phyloP scores from a whole-genome alignment of 75 land plant genomes.

The Ceratopteris richardii region DNA sequence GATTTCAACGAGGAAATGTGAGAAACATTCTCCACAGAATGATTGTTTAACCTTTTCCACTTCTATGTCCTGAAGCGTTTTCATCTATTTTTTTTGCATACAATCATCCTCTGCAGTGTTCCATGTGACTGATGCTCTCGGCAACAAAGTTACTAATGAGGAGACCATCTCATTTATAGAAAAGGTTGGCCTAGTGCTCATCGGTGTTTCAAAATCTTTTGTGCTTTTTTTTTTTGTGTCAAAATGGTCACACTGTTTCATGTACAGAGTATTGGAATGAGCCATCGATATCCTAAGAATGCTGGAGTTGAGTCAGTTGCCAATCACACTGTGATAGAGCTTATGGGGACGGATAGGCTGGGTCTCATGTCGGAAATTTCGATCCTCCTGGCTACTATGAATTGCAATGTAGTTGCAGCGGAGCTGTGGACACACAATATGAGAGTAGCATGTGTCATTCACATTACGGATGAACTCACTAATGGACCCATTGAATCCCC shows the following conservation, averaged over 20 bases:
- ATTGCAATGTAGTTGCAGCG: conserved; percentile 73
- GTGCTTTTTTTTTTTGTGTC: neutral
- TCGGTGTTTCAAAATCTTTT: neutral
- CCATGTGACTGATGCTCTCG: conserved; percentile 73
- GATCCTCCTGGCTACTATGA: conserved; percentile 52
- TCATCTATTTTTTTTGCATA: no score
- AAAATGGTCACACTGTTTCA: neutral
- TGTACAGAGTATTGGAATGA: neutral
- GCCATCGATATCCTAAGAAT: conserved; percentile 6
- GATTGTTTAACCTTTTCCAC: no score
- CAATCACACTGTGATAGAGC: conserved; percentile 65
- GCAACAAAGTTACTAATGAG: conserved; percentile 54
- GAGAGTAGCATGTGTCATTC: conserved; percentile 65
- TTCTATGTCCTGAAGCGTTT: no score
- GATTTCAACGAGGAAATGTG: no score
- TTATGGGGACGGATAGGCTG: conserved; percentile 74
- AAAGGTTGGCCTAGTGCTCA: conserved; percentile 25
- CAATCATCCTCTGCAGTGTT: conserved; percentile 66
- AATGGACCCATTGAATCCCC: conserved; percentile 40
- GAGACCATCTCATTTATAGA: conserved; percentile 48
- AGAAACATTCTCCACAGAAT: no score
- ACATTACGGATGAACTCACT: conserved; percentile 55
- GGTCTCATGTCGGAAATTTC: conserved; percentile 88
- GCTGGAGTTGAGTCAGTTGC: conserved; percentile 34
- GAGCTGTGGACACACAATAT: conserved; percentile 91